phyloP scores from a whole-genome alignment of 805 yeast genomes.

The Candida takata region DNA sequence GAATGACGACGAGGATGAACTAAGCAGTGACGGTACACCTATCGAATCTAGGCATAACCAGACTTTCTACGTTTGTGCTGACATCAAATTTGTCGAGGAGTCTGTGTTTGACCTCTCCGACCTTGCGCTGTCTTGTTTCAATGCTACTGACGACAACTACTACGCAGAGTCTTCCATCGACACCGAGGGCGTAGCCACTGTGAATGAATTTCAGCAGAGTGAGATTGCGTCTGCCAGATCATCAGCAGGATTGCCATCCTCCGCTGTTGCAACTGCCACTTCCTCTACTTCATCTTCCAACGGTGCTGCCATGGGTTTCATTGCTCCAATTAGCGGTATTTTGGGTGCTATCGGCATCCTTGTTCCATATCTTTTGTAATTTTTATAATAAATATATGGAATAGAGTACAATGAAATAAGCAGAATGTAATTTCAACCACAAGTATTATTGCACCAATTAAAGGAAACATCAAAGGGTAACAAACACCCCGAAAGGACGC shows the following conservation, averaged over 20 bases:
- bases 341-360: conserved; percentile 19
- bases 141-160: conserved; percentile 33
- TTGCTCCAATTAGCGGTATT: conserved; percentile 18
- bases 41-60: conserved; percentile 31
- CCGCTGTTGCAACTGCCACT: conserved; percentile 8
- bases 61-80: conserved; percentile 41
- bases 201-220: conserved; percentile 14
- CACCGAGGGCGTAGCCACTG: conserved; percentile 18
- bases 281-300: conserved; percentile 10
- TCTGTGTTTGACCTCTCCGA: conserved; percentile 30
- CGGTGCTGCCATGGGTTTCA: conserved; percentile 13
- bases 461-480: no score
- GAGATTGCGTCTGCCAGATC: conserved; percentile 14
- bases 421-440: no score
- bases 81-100: conserved; percentile 36
- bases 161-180: conserved; percentile 27
- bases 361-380: conserved; percentile 15
- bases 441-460: no score
- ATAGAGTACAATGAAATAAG: no score
- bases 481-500: no score
- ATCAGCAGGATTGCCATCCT: conserved; percentile 14
- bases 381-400: no score
- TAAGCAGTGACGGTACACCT: conserved; percentile 24
- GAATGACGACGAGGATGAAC: conserved; percentile 25
- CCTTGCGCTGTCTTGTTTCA: conserved; percentile 33